Evolutionary conservation across 2,329 filamentous ascomycete genomes (phyloP), one percentile per base, ranked within the genome.

Genomic region (Chalara sp.): DNA sequence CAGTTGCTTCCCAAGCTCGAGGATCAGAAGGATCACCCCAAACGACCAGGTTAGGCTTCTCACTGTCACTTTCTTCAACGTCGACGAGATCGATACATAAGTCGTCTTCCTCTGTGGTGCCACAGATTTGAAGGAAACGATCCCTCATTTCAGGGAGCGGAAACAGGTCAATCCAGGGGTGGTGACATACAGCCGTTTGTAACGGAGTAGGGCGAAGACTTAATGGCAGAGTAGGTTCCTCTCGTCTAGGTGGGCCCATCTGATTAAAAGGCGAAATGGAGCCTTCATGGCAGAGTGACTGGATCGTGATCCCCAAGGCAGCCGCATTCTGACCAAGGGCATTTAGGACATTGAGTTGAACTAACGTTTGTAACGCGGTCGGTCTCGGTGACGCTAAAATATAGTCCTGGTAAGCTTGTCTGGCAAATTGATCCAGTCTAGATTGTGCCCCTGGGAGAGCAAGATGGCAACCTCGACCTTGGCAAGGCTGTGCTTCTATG

Each of bases 21-120:
- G 58, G 51, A 46, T 63, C 62, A 60, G 66, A 68, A 2, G 66
- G 61, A 46, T 65, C 56, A 4, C 67, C 65, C 71, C 71, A 73
- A 3, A 72, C 61, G 2, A 73, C 57, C 6, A 68, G 13, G 5
- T 66, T 65, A 6, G 59, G 59, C 6, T 51, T 47, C 45, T 53
- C 21, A 62, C n/a, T 50, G 33, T 33, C 41, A 47, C 29, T 48
- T 35, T 41, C 46, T 43, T 32, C 54, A 48, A 46, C 53, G 43
- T 49, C 59, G 42, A 50, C 48, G 31, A 61, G 40, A 32, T 56
- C 58, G 31, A 51, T 47, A 35, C 58, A 61, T 31, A 61, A 49
- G 28, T 54, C 53, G 5, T 57, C 53, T 21, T 58, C 55, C 8
- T 61, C 56, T 29, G 50, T 57, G 29, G 49, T 33, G 6, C 55